Conservation (phyloP, 495 filamentous ascomycete species). For the Penicillium lagena region DNA sequence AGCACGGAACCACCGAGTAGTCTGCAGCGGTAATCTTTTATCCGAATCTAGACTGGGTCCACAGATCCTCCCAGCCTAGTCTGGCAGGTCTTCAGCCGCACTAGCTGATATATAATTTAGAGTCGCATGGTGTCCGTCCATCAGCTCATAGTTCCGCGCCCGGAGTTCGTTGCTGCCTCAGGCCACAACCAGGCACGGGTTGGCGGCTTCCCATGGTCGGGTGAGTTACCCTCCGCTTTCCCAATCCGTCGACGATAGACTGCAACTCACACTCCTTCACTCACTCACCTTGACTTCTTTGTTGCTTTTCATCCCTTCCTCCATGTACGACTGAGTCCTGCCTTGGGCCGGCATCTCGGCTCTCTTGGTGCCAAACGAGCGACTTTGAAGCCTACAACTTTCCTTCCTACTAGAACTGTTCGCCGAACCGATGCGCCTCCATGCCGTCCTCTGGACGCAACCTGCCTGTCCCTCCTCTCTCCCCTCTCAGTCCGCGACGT, state of each 20-base stretch:
- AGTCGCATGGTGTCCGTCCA: too few relatives aligned
- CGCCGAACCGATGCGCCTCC: conserved; percentile 24
- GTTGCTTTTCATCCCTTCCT: neutral
- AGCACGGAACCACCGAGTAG: neutral
- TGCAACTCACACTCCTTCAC: neutral
- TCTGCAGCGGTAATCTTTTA: neutral
- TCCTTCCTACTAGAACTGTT: neutral
- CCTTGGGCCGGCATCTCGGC: too few relatives aligned
- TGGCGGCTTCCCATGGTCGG: too few relatives aligned
- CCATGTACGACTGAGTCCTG: too few relatives aligned
- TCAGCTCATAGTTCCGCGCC: too few relatives aligned
- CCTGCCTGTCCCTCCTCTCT: conserved; percentile 15
- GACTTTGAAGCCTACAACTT: too few relatives aligned
- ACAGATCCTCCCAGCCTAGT: too few relatives aligned
- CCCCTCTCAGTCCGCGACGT: conserved; percentile 10
- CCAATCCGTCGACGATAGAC: conserved; percentile 14
- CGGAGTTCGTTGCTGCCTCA: conserved; percentile 7
- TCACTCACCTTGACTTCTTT: neutral
- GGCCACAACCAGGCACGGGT: neutral
- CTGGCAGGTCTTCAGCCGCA: too few relatives aligned
- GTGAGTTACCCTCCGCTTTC: conserved; percentile 11
- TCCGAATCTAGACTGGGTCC: too few relatives aligned
- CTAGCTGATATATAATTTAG: too few relatives aligned
- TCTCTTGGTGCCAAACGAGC: too few relatives aligned
- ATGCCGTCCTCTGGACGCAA: conserved; percentile 38